phyloP scores from a whole-genome alignment of 1,139 yeast species.

The Hyphopichia fennica region DNA sequence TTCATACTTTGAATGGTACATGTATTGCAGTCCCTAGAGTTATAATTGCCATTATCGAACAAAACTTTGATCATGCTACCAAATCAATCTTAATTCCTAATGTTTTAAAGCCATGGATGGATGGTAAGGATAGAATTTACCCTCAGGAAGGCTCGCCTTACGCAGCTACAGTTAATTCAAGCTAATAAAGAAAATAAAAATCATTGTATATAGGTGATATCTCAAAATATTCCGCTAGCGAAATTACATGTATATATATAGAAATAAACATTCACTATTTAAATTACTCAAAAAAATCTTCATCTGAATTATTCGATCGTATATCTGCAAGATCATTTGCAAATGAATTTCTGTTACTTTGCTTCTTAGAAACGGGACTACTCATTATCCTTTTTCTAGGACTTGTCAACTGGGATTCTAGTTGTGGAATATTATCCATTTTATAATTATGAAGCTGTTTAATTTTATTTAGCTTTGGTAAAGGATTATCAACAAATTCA shows the following conservation, averaged over 20 bases:
- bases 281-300: slow-evolving; percentile 9
- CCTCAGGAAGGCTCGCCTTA: neutral
- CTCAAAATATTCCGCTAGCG: too few species aligned
- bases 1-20: slow-evolving; percentile 90
- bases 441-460: slow-evolving; percentile 30
- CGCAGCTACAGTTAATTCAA: neutral
- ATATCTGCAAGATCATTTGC: neutral
- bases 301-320: slow-evolving; percentile 22
- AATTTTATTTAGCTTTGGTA: slow-evolving; percentile 21
- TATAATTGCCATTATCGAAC: slow-evolving; percentile 84
- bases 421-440: slow-evolving; percentile 18
- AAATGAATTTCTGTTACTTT: neutral
- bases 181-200: neutral
- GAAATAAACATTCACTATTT: too few species aligned
- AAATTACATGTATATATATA: neutral
- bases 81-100: slow-evolving; percentile 65
- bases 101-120: slow-evolving; percentile 69
- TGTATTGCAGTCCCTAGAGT: slow-evolving; percentile 95
- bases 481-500: neutral
- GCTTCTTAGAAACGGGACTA: slow-evolving; percentile 19
- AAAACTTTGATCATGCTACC: slow-evolving; percentile 62
- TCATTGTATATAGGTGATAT: neutral
- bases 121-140: slow-evolving; percentile 44
- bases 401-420: slow-evolving; percentile 4
- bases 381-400: slow-evolving; percentile 31